Evolutionary conservation across 2,329 filamentous ascomycete species (phyloP).

Genomic region (Fusarium clavum): DNA sequence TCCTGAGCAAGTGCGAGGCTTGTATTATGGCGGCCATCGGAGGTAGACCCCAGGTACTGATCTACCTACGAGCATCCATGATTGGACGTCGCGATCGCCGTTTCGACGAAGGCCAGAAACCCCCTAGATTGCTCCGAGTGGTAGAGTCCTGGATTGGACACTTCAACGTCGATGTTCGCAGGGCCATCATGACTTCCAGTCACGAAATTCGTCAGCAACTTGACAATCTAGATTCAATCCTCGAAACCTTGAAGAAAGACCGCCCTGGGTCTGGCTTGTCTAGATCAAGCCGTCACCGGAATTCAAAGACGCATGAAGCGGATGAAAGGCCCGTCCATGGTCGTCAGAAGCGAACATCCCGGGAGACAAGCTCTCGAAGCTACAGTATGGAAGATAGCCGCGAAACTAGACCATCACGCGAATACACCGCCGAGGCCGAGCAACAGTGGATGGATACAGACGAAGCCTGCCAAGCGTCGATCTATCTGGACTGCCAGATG

Average conservation of each 20-base stretch:
- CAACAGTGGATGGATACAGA: constrained; percentile 6
- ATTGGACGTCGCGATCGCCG: constrained; percentile 50
- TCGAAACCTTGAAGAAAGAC: constrained; percentile 4
- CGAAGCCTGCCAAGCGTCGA: constrained; percentile 18
- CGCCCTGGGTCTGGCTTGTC: neutral
- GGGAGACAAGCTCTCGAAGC: neutral
- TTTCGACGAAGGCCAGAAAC: constrained; percentile 25
- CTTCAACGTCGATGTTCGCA: constrained; percentile 37
- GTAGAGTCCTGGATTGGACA: constrained; percentile 59
- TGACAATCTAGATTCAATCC: neutral
- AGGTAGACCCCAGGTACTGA: constrained; percentile 54
- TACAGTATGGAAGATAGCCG: neutral
- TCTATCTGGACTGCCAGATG: constrained; percentile 30
- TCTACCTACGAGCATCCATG: constrained; percentile 60
- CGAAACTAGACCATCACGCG: neutral
- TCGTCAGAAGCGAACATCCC: neutral
- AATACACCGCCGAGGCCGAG: neutral
- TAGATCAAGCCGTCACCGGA: neutral
- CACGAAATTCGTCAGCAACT: constrained; percentile 25
- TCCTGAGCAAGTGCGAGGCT: constrained; percentile 60
- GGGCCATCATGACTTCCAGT: constrained; percentile 22
- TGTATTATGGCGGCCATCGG: constrained; percentile 65
- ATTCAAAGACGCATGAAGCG: neutral
- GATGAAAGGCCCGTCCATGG: neutral
- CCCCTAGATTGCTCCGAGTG: constrained; percentile 54